These are phyloP conservation scores for Arthroderma sp. DNA, from an alignment of 2,329 filamentous ascomycete species.

Conservation along the genomic window DNA sequence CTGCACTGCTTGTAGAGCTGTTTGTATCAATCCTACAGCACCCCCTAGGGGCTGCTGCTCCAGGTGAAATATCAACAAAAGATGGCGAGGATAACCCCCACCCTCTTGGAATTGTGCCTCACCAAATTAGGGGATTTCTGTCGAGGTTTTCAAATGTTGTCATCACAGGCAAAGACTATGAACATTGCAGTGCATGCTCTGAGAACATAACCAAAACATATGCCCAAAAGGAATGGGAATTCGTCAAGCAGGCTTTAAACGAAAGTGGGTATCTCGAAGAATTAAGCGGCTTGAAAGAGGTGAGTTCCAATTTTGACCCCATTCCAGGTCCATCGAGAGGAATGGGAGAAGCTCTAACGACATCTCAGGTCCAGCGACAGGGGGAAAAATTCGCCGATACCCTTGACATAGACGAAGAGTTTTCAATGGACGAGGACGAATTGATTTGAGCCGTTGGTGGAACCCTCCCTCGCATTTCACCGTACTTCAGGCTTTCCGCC, in stretches of 20 bases:
- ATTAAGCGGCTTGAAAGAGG: constrained; percentile 48
- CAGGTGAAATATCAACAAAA: constrained; percentile 23
- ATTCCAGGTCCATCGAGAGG: constrained; percentile 31
- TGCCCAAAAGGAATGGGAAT: constrained; percentile 43
- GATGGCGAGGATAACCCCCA: constrained; percentile 32
- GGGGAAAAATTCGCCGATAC: too few relatives aligned
- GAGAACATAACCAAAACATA: constrained; percentile 42
- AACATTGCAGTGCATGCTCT: constrained; percentile 51
- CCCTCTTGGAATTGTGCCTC: constrained; percentile 43
- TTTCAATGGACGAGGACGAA: too few relatives aligned
- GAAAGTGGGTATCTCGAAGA: constrained; percentile 52
- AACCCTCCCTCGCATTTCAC: too few relatives aligned
- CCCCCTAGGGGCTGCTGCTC: constrained; percentile 40
- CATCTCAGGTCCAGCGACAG: too few relatives aligned
- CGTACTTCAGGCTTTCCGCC: constrained; percentile 39
- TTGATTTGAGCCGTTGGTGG: too few relatives aligned
- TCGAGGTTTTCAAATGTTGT: constrained; percentile 46
- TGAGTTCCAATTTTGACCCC: constrained; percentile 13
- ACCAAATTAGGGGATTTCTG: constrained; percentile 52
- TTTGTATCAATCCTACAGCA: constrained; percentile 81
- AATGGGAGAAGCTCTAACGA: too few relatives aligned
- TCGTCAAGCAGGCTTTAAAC: constrained; percentile 46
- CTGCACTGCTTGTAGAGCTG: constrained; percentile 78
- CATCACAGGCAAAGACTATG: constrained; percentile 45
- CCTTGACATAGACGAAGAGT: too few relatives aligned